Evolutionary conservation across 768 basidiomycete genomes (phyloP).

Genomic region (Tulasnella sp.): DNA sequence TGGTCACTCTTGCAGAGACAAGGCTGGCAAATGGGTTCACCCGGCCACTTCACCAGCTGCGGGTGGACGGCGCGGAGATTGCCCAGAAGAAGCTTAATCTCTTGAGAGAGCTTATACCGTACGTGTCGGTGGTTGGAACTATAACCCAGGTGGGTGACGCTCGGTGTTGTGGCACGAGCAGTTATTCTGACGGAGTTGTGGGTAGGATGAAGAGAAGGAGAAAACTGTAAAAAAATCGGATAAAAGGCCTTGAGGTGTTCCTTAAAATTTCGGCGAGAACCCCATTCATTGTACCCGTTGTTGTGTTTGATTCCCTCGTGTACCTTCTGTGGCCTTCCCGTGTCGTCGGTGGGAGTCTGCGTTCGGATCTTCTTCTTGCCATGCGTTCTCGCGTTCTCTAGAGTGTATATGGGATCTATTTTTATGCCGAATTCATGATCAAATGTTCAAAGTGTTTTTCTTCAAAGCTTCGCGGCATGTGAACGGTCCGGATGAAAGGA

Average conservation of each 20-base stretch:
- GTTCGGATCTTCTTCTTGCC: background rate
- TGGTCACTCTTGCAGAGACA: background rate
- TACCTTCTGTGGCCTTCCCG: background rate
- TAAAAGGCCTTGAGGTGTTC: background rate
- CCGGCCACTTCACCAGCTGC: background rate
- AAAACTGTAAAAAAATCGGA: background rate
- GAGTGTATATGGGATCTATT: background rate
- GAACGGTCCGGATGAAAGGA: background rate
- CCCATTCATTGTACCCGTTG: background rate
- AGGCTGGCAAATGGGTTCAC: background rate
- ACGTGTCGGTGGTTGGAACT: background rate
- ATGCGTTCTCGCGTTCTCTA: background rate
- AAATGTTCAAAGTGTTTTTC: background rate
- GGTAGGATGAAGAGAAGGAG: background rate
- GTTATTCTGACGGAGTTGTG: background rate
- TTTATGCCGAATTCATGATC: background rate
- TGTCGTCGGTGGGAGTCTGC: background rate
- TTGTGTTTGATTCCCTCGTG: background rate
- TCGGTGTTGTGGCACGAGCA: background rate
- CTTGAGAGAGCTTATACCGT: background rate
- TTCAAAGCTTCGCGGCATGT: background rate
- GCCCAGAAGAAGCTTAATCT: background rate
- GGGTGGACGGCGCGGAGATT: background rate
- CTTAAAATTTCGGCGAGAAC: background rate
- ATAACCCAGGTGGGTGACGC: background rate